Conservation (phyloP, 2,329 filamentous ascomycete genomes). For the Sclerotinia borealis region DNA sequence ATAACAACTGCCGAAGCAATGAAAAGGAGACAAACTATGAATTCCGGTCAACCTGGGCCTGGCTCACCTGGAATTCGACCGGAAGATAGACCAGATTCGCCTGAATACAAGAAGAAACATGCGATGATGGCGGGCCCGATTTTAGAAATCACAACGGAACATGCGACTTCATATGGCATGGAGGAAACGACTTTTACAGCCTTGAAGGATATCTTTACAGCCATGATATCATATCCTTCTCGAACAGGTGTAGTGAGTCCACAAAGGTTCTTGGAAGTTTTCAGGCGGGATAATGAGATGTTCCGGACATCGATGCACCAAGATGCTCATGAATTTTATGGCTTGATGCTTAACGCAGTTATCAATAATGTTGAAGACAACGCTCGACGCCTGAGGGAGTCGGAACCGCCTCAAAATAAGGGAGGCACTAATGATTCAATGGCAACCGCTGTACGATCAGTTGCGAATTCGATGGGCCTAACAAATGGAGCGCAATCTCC, state of each 20-base stretch:
- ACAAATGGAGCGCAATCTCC: constrained; percentile 44
- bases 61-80: constrained; percentile 51
- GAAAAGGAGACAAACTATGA: constrained; percentile 50
- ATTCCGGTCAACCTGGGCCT: constrained; percentile 47
- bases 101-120: constrained; percentile 97
- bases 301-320: constrained; percentile 97
- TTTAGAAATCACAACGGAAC: constrained; percentile 77
- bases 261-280: constrained; percentile 85
- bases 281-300: constrained; percentile 93
- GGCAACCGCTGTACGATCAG: constrained; percentile 38
- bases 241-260: constrained; percentile 89
- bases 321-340: constrained; percentile 95
- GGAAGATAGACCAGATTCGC: constrained; percentile 90
- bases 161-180: constrained; percentile 79
- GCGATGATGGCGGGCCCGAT: constrained; percentile 84
- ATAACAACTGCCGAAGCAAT: constrained; percentile 49
- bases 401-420: constrained; percentile 38
- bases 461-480: constrained; percentile 36
- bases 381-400: constrained; percentile 56
- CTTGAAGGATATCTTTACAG: constrained; percentile 92
- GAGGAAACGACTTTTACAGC: constrained; percentile 91
- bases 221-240: constrained; percentile 72
- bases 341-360: constrained; percentile 89
- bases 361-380: constrained; percentile 91
- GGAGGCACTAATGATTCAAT: constrained; percentile 48